phyloP scores from a whole-genome alignment of 2,329 filamentous ascomycete species.

The Raffaelea ambrosiae region DNA sequence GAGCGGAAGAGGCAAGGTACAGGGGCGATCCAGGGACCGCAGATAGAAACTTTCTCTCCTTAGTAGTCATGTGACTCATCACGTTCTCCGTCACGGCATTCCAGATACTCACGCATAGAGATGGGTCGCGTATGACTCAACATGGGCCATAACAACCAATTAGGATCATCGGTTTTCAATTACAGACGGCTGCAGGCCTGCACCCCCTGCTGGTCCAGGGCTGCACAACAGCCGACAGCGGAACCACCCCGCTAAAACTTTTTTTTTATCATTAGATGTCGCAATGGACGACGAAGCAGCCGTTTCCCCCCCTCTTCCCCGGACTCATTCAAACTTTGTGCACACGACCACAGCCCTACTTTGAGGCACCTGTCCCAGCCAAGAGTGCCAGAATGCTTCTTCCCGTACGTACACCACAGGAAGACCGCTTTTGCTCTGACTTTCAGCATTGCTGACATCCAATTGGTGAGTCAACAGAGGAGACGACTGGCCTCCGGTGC shows the following conservation, averaged over 20 bases:
- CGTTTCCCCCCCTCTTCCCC: too few species aligned
- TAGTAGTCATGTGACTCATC: too few species aligned
- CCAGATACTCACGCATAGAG: too few species aligned
- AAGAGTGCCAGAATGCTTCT: not conserved
- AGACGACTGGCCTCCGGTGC: conserved; percentile 6
- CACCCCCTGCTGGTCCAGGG: not conserved
- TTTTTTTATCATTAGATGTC: not conserved
- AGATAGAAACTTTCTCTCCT: too few species aligned
- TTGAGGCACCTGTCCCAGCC: not conserved
- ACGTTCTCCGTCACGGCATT: too few species aligned
- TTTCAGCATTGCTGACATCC: not conserved
- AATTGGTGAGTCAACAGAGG: not conserved
- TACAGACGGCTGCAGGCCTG: not conserved
- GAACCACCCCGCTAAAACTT: conserved; percentile 7
- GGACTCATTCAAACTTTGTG: too few species aligned
- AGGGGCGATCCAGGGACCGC: too few species aligned
- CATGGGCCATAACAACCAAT: too few species aligned
- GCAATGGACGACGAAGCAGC: conserved; percentile 1
- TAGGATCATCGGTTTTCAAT: conserved; percentile 2
- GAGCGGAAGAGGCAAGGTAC: too few species aligned
- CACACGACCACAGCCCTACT: not conserved
- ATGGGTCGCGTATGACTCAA: too few species aligned
- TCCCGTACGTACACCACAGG: not conserved
- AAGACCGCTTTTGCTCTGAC: not conserved
- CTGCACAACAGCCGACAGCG: conserved; percentile 5